A percentile compares a stretch with the other conserved stretches of the same genome.
phyloP scores from a whole-genome alignment of 805 yeast genomes.

The Yarrowia bubula region DNA sequence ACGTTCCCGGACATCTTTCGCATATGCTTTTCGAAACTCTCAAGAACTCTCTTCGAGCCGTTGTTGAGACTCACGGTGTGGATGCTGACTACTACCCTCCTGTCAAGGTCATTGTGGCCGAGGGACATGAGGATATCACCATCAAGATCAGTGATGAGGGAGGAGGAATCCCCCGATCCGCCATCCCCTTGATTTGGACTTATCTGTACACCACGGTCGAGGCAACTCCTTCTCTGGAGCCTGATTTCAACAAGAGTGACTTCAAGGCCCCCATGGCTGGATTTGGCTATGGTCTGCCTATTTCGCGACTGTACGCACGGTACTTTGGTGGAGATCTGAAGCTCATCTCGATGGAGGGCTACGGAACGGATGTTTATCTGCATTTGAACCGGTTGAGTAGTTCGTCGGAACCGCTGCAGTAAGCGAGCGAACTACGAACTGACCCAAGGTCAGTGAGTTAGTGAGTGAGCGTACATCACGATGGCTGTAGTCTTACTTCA shows the following conservation, averaged over 20 bases:
- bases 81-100: conserved; percentile 75
- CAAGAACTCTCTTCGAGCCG: conserved; percentile 84
- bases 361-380: conserved; percentile 88
- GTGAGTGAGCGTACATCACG: background rate
- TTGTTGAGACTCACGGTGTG: conserved; percentile 74
- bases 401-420: conserved; percentile 61
- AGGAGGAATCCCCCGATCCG: conserved; percentile 86
- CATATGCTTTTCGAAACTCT: conserved; percentile 88
- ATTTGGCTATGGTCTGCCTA: conserved; percentile 86
- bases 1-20: conserved; percentile 88
- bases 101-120: conserved; percentile 79
- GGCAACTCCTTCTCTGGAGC: conserved; percentile 62
- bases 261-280: conserved; percentile 94
- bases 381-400: conserved; percentile 78
- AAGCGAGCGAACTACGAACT: background rate
- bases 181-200: conserved; percentile 84
- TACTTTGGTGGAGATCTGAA: conserved; percentile 90
- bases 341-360: conserved; percentile 87
- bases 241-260: conserved; percentile 56
- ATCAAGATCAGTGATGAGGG: conserved; percentile 91
- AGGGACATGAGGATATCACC: conserved; percentile 87
- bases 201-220: conserved; percentile 86
- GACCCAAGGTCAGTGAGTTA: background rate
- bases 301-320: conserved; percentile 79
- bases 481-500: too few species aligned